Evolutionary conservation across 164 flowering plant genomes (phyloP).

Genomic region (Liriodendron chinense): DNA sequence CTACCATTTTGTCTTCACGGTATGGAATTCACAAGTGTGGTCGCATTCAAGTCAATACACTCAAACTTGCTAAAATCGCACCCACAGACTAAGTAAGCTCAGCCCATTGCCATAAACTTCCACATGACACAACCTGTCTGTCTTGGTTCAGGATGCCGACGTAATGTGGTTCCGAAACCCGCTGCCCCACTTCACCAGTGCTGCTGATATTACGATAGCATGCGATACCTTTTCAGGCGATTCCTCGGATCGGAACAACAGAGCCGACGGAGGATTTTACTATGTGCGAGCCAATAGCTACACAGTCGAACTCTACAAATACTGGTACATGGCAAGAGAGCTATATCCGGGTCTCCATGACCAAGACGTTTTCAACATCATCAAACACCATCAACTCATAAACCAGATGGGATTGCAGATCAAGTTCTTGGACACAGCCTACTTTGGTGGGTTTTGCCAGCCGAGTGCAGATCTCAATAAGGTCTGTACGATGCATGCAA

Average conservation of each 20-base stretch:
- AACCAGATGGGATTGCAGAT: conserved; percentile 42
- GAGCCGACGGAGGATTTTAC: conserved; percentile 77
- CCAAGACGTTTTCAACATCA: conserved; percentile 72
- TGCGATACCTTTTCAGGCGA: conserved; percentile 64
- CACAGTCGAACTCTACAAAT: conserved; percentile 67
- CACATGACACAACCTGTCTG: too few species aligned
- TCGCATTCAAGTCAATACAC: neutral
- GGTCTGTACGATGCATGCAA: conserved; percentile 90
- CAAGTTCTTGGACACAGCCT: conserved; percentile 63
- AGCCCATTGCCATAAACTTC: too few species aligned
- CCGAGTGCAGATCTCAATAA: conserved; percentile 56
- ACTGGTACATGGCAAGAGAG: conserved; percentile 56
- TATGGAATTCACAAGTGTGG: conserved; percentile 16
- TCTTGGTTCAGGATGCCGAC: conserved; percentile 68
- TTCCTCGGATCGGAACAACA: conserved; percentile 43
- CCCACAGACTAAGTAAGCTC: too few species aligned
- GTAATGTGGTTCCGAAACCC: conserved; percentile 86
- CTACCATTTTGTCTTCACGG: conserved; percentile 77
- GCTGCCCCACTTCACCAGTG: conserved; percentile 48
- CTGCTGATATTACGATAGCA: conserved; percentile 81
- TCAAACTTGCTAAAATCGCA: neutral
- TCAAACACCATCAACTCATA: conserved; percentile 46
- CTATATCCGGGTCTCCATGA: conserved; percentile 59
- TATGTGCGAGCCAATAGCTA: conserved; percentile 63
- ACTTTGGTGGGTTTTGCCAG: conserved; percentile 80